phyloP scores from a whole-genome alignment of 2,329 filamentous ascomycete genomes.

The Diaporthe longicolla region DNA sequence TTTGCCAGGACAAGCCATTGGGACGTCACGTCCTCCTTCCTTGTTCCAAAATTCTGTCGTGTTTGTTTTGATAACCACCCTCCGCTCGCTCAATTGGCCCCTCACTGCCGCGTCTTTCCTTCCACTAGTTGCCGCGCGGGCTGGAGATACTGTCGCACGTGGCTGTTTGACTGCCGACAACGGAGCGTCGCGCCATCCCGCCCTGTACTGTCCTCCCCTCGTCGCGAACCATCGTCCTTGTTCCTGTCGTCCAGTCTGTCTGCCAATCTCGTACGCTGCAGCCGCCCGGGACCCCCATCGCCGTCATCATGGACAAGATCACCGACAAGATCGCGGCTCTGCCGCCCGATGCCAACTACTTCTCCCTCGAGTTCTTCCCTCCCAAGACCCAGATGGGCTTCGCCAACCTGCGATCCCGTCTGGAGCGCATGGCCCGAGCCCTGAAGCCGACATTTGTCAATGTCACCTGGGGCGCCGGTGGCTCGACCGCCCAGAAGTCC shows the following conservation, averaged over 20 bases:
- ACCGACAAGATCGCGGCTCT: conserved; percentile 95
- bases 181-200: conserved; percentile 28
- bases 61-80: conserved; percentile 6
- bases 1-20: conserved; percentile 20
- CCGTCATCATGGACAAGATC: conserved; percentile 80
- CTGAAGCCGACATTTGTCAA: conserved; percentile 95
- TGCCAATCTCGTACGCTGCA: not conserved
- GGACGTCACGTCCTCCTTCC: conserved; percentile 24
- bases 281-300: not conserved
- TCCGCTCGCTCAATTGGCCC: conserved; percentile 16
- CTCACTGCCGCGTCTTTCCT: conserved; percentile 15
- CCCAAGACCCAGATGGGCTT: conserved; percentile 98
- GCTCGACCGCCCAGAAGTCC: conserved; percentile 90
- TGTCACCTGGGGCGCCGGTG: conserved; percentile 97
- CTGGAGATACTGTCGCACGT: conserved; percentile 8
- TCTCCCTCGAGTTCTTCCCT: conserved; percentile 99
- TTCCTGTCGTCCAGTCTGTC: not conserved
- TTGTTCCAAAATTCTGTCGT: conserved; percentile 15
- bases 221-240: not conserved
- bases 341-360: conserved; percentile 85
- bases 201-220: not conserved
- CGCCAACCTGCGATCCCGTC: conserved; percentile 90
- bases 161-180: conserved; percentile 32
- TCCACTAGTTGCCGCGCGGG: not conserved
- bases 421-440: conserved; percentile 94